These are phyloP conservation scores for Metschnikowia lochheadii DNA, from an alignment of 805 yeast species.

Conservation along the genomic window DNA sequence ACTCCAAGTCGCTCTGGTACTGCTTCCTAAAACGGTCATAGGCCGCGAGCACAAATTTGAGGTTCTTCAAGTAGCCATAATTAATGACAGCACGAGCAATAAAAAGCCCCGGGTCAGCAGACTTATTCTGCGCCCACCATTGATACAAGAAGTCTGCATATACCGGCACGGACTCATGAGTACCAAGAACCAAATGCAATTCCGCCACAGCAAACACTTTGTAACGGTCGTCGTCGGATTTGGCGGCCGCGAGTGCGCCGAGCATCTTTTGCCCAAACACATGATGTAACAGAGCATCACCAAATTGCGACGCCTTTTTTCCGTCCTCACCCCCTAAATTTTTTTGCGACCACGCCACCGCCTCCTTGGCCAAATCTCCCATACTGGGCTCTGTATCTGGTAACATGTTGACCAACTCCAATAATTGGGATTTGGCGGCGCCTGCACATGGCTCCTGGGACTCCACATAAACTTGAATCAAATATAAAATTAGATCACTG, in stretches of 20 bases:
- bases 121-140: slow-evolving; percentile 26
- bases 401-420: slow-evolving; percentile 44
- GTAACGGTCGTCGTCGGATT: slow-evolving; percentile 23
- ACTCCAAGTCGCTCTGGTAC: neutral
- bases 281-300: slow-evolving; percentile 74
- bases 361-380: slow-evolving; percentile 61
- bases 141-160: slow-evolving; percentile 45
- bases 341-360: slow-evolving; percentile 62
- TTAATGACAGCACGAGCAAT: slow-evolving; percentile 65
- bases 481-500: slow-evolving; percentile 66
- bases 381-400: slow-evolving; percentile 46
- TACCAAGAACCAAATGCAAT: slow-evolving; percentile 65
- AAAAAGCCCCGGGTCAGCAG: slow-evolving; percentile 29
- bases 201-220: slow-evolving; percentile 64
- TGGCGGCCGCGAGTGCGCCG: slow-evolving; percentile 24
- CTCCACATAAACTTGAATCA: slow-evolving; percentile 64
- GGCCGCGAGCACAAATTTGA: slow-evolving; percentile 50
- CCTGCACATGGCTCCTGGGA: slow-evolving; percentile 37
- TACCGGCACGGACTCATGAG: slow-evolving; percentile 43
- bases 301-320: slow-evolving; percentile 40
- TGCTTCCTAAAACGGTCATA: slow-evolving; percentile 21
- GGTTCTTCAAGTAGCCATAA: slow-evolving; percentile 63
- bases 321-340: slow-evolving; percentile 8
- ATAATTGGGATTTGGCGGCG: slow-evolving; percentile 41
- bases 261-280: slow-evolving; percentile 66